Conservation (phyloP, 257 asterid genomes). For the Solanum piurae region DNA sequence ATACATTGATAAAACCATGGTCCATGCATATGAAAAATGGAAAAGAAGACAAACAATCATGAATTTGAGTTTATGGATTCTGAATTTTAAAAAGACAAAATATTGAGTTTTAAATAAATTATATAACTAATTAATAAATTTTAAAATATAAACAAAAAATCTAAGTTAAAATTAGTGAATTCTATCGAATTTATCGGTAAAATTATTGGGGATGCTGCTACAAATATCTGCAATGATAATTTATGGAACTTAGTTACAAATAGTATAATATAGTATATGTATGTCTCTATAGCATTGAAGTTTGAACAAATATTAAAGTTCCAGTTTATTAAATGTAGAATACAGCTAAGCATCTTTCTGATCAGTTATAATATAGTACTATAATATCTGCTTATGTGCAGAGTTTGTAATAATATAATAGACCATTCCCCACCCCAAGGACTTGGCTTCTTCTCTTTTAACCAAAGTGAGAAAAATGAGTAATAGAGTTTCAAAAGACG, state of each 20-base stretch:
- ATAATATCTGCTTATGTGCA: background rate
- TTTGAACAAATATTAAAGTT: background rate
- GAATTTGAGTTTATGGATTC: background rate
- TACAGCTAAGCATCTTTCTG: conserved; percentile 10
- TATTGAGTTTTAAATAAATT: too few species aligned
- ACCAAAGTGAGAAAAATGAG: background rate
- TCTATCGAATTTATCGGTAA: background rate
- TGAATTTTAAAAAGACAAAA: too few species aligned
- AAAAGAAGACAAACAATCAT: background rate
- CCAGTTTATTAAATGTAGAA: conserved; percentile 13
- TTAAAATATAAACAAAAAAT: too few species aligned
- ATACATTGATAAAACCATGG: background rate
- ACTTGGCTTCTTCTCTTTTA: background rate
- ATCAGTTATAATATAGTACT: background rate
- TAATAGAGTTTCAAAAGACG: fast-evolving
- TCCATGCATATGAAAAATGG: background rate
- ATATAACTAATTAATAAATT: too few species aligned
- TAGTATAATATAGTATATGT: background rate
- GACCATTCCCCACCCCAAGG: background rate
- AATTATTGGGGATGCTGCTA: background rate
- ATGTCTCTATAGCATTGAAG: background rate
- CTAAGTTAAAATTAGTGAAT: background rate
- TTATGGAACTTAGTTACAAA: background rate
- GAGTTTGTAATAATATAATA: background rate
- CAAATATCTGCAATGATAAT: background rate